phyloP scores from a whole-genome alignment of 495 filamentous ascomycete genomes.

The Daldinia grandis region DNA sequence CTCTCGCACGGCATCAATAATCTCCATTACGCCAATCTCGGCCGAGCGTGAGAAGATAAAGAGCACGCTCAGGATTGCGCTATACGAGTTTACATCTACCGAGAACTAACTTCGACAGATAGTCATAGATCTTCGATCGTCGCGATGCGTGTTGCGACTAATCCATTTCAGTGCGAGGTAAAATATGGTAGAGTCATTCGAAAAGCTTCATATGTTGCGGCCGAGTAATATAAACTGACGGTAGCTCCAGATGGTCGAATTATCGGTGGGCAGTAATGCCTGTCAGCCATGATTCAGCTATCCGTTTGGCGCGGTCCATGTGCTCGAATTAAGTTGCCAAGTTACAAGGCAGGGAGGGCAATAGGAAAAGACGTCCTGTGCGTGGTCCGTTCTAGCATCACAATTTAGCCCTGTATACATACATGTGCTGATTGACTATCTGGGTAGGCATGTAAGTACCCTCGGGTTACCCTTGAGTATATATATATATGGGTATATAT shows the following conservation, averaged over 20 bases:
- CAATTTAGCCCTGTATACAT: background rate
- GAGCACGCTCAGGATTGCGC: conserved; percentile 3
- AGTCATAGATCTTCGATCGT: conserved; percentile 13
- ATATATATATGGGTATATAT: too few relatives aligned
- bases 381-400: background rate
- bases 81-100: conserved; percentile 11
- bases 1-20: background rate
- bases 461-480: too few relatives aligned
- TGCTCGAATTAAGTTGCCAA: background rate
- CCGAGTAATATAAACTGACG: conserved; percentile 6
- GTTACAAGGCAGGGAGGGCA: background rate
- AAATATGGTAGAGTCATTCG: background rate
- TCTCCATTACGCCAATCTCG: background rate
- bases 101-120: conserved; percentile 6
- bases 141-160: background rate
- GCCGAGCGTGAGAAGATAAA: background rate
- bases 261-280: background rate
- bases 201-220: conserved; percentile 1
- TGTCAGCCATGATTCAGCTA: background rate
- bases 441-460: too few relatives aligned
- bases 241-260: background rate
- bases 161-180: background rate
- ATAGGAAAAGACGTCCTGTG: background rate
- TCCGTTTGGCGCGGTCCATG: background rate
- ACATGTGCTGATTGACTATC: background rate